Conservation (phyloP, 352 stramenopile genomes). For the Phytophthora pini region DNA sequence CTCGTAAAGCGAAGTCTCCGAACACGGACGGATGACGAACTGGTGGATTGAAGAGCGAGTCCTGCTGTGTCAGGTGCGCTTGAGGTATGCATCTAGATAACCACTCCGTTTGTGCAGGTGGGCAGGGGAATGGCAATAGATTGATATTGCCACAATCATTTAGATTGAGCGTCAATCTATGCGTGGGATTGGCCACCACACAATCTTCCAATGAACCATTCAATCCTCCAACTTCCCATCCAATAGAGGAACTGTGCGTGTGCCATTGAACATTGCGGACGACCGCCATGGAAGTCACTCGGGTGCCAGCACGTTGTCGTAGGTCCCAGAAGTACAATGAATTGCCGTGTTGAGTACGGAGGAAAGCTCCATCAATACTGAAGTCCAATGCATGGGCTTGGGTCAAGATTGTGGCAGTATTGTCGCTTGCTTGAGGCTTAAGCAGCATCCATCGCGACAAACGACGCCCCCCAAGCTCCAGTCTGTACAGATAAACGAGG, state of each 20-base stretch:
- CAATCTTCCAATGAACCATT: neutral
- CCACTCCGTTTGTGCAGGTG: slow-evolving; percentile 25
- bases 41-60: neutral
- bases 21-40: slow-evolving; percentile 8
- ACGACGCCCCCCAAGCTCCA: slow-evolving; percentile 39
- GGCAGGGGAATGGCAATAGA: slow-evolving; percentile 32
- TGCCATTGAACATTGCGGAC: slow-evolving; percentile 66
- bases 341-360: slow-evolving; percentile 60
- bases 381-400: slow-evolving; percentile 63
- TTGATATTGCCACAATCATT: slow-evolving; percentile 25
- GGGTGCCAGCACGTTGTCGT: slow-evolving; percentile 47
- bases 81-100: slow-evolving; percentile 23
- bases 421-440: slow-evolving; percentile 44
- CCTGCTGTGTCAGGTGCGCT: slow-evolving; percentile 29
- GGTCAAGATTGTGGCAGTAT: neutral
- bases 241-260: slow-evolving; percentile 52
- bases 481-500: slow-evolving; percentile 73
- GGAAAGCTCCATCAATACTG: slow-evolving; percentile 59
- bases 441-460: slow-evolving; percentile 68
- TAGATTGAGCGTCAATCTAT: slow-evolving; percentile 23
- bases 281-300: slow-evolving; percentile 48
- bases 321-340: slow-evolving; percentile 72
- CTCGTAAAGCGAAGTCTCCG: slow-evolving; percentile 66
- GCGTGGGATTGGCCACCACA: slow-evolving; percentile 20
- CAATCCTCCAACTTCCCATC: slow-evolving; percentile 37